Percentiles rank a stretch among this genome's conserved stretches.
phyloP scores from a whole-genome alignment of 2,329 filamentous ascomycete species.

The Fusarium tanahbumbuense region DNA sequence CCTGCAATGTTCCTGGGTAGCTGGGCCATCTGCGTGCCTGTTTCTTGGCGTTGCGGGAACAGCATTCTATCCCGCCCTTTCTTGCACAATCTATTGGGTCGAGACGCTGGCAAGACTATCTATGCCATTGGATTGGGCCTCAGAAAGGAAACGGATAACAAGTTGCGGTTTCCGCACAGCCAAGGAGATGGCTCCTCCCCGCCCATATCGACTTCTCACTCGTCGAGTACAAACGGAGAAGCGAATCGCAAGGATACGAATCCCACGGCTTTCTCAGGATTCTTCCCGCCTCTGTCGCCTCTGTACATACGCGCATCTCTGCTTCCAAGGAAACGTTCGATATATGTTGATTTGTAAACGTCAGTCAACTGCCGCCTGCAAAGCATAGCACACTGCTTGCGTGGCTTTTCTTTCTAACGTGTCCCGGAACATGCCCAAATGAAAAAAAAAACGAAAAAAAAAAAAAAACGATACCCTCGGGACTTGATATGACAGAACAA shows the following conservation, averaged over 20 bases:
- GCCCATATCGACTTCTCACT: constrained; percentile 34
- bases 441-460: neutral
- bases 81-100: constrained; percentile 8
- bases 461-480: neutral
- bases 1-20: constrained; percentile 28
- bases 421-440: neutral
- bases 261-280: constrained; percentile 42
- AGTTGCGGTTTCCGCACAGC: constrained; percentile 24
- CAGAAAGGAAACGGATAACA: constrained; percentile 23
- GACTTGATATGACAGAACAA: neutral
- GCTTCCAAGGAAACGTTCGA: constrained; percentile 26
- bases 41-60: constrained; percentile 20
- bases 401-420: constrained; percentile 10
- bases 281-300: constrained; percentile 34
- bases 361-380: constrained; percentile 29
- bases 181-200: constrained; percentile 36
- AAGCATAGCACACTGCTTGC: constrained; percentile 23
- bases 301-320: constrained; percentile 21
- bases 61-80: constrained; percentile 10
- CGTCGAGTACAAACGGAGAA: constrained; percentile 36
- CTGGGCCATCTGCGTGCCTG: constrained; percentile 9
- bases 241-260: constrained; percentile 43
- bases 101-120: constrained; percentile 5
- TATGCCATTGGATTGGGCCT: constrained; percentile 20
- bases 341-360: constrained; percentile 6